phyloP scores from a whole-genome alignment of 1,284 basidiomycete genomes.

The Boletus albobrunnescens region DNA sequence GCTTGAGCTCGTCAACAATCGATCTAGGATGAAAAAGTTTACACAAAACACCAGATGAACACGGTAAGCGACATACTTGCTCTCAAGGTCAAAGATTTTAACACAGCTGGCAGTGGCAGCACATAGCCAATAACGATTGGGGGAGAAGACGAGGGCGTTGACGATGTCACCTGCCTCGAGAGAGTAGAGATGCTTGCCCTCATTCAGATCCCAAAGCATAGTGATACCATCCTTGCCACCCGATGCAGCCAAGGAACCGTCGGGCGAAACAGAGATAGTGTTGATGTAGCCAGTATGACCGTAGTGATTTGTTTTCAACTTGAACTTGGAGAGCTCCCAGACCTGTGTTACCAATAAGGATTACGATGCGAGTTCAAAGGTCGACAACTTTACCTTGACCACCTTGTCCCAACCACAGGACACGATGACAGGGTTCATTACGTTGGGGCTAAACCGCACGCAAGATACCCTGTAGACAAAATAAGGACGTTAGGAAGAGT shows the following conservation, averaged over 20 bases:
- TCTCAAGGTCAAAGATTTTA: constrained; percentile 99
- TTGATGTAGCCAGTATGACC: constrained; percentile 99
- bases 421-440: constrained; percentile 96
- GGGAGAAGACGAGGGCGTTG: constrained; percentile 99
- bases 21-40: constrained; percentile 52
- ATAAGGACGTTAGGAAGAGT: background rate
- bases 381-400: constrained; percentile 84
- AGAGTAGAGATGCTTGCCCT: constrained; percentile 99
- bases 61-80: constrained; percentile 67
- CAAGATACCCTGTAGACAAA: constrained; percentile 81
- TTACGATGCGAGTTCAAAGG: constrained; percentile 48
- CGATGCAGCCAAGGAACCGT: constrained; percentile 98
- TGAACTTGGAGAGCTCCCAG: constrained; percentile 99
- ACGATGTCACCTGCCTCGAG: constrained; percentile 98
- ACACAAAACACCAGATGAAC: background rate
- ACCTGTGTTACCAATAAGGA: constrained; percentile 56
- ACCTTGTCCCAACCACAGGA: constrained; percentile 99
- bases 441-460: constrained; percentile 99
- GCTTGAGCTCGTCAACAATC: constrained; percentile 98
- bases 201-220: constrained; percentile 99
- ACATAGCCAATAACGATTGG: constrained; percentile 99
- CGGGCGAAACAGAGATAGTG: constrained; percentile 97
- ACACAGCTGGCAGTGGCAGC: constrained; percentile 97
- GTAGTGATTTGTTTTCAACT: constrained; percentile 99
- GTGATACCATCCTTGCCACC: constrained; percentile 99